These are phyloP conservation scores for Auricularia cornea DNA, from an alignment of 768 basidiomycete genomes.

Conservation along the genomic window DNA sequence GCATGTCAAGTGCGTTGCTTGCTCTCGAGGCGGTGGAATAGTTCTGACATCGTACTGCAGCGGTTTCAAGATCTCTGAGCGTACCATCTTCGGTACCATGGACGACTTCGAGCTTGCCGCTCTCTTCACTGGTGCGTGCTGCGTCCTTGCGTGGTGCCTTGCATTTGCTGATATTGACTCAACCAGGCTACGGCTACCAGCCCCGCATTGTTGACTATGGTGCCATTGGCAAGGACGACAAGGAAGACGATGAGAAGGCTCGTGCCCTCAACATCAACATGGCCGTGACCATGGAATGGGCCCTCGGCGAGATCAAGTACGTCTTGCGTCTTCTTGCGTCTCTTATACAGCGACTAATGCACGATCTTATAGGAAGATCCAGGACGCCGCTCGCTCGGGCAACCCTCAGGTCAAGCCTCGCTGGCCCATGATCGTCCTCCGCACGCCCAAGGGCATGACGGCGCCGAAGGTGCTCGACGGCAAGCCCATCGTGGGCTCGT, in stretches of 20 bases:
- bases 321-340: not conserved
- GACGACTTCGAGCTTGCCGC: conserved; percentile 74
- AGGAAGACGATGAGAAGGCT: conserved; percentile 28
- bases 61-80: conserved; percentile 85
- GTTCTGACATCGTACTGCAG: not conserved
- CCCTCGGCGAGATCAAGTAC: conserved; percentile 50
- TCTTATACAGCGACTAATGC: not conserved
- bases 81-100: conserved; percentile 86
- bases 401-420: conserved; percentile 79
- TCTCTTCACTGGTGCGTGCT: conserved; percentile 53
- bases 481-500: conserved; percentile 73
- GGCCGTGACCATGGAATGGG: conserved; percentile 79
- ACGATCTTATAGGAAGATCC: conserved; percentile 41
- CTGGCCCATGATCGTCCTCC: conserved; percentile 81
- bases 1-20: conserved; percentile 47
- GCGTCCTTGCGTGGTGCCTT: conserved; percentile 1
- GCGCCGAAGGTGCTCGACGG: conserved; percentile 60
- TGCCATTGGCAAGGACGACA: conserved; percentile 46
- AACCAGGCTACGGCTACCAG: conserved; percentile 81
- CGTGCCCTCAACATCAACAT: conserved; percentile 24
- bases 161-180: not conserved
- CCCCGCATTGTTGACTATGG: conserved; percentile 70
- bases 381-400: conserved; percentile 66
- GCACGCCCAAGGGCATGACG: conserved; percentile 76
- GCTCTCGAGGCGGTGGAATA: not conserved